A percentile compares a stretch with the other conserved stretches of the same genome.
These are phyloP conservation scores for Volvox carteri DNA, from an alignment of 163 green algal genomes.

Conservation along the genomic window DNA sequence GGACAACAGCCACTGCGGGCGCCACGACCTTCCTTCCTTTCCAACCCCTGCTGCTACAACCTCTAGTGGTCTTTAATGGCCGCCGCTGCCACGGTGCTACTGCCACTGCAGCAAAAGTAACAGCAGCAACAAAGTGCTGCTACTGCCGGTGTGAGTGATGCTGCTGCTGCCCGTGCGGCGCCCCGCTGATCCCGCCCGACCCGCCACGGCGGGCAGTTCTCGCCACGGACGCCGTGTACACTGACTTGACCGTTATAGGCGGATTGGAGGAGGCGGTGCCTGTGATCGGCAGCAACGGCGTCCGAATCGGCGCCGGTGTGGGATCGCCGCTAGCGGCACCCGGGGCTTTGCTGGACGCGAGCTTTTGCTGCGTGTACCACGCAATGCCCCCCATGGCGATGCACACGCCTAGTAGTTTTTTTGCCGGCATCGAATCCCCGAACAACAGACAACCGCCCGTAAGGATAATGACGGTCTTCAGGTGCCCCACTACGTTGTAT, in stretches of 20 bases:
- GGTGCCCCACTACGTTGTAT: constrained; percentile 93
- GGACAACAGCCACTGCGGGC: too few relatives aligned
- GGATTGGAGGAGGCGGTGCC: not conserved
- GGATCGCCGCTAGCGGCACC: constrained; percentile 12
- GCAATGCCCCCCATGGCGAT: constrained; percentile 89
- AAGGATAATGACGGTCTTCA: constrained; percentile 94
- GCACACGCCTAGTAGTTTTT: constrained; percentile 84
- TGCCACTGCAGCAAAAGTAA: too few relatives aligned
- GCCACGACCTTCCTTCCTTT: too few relatives aligned
- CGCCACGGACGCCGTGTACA: constrained; percentile 33
- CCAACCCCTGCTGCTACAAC: too few relatives aligned
- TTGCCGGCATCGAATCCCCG: constrained; percentile 88
- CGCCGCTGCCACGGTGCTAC: too few relatives aligned
- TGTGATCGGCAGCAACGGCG: constrained; percentile 44
- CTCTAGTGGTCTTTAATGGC: too few relatives aligned
- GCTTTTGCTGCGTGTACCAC: constrained; percentile 82
- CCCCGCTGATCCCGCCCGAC: not conserved
- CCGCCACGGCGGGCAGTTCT: too few relatives aligned
- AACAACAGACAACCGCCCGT: constrained; percentile 90
- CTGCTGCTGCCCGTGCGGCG: not conserved
- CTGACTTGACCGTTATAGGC: constrained; percentile 34
- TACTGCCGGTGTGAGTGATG: not conserved
- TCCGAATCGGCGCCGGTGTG: not conserved
- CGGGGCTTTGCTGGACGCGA: not conserved
- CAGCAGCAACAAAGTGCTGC: too few relatives aligned